Conservation (phyloP, 495 filamentous ascomycete species). For the Daldinia bambusicola region DNA sequence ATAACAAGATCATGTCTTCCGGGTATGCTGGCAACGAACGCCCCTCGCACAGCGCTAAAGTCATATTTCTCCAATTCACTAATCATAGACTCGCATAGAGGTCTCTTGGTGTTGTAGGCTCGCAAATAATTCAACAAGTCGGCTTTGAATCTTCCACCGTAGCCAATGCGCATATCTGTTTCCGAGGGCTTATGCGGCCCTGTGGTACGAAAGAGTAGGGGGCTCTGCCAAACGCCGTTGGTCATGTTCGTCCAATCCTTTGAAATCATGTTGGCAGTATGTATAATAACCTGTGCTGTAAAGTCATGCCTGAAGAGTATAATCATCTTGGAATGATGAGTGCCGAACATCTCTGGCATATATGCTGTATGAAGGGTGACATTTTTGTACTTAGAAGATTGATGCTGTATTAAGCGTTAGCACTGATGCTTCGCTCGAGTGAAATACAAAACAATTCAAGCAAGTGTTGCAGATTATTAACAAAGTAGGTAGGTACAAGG, state of each 20-base stretch:
- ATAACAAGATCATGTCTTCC: slow-evolving; percentile 67
- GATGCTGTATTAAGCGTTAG: slow-evolving; percentile 54
- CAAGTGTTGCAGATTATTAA: neutral
- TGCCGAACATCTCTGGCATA: slow-evolving; percentile 88
- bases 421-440: neutral
- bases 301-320: slow-evolving; percentile 81
- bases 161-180: slow-evolving; percentile 55
- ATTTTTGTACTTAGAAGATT: slow-evolving; percentile 70
- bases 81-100: slow-evolving; percentile 60
- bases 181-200: neutral
- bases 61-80: slow-evolving; percentile 70
- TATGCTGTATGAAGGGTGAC: slow-evolving; percentile 77
- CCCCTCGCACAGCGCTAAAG: slow-evolving; percentile 75
- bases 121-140: slow-evolving; percentile 79
- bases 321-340: slow-evolving; percentile 86
- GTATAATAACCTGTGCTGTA: slow-evolving; percentile 81
- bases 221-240: slow-evolving; percentile 85
- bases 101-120: slow-evolving; percentile 69
- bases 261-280: slow-evolving; percentile 89
- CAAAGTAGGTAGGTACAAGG: neutral
- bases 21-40: slow-evolving; percentile 80
- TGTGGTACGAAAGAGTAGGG: slow-evolving; percentile 67
- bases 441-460: neutral
- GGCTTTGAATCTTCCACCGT: slow-evolving; percentile 76
- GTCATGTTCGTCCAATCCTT: slow-evolving; percentile 90